These are phyloP conservation scores for Cryptococcus maquisensis DNA, from an alignment of 1,284 basidiomycete genomes.

Conservation along the genomic window DNA sequence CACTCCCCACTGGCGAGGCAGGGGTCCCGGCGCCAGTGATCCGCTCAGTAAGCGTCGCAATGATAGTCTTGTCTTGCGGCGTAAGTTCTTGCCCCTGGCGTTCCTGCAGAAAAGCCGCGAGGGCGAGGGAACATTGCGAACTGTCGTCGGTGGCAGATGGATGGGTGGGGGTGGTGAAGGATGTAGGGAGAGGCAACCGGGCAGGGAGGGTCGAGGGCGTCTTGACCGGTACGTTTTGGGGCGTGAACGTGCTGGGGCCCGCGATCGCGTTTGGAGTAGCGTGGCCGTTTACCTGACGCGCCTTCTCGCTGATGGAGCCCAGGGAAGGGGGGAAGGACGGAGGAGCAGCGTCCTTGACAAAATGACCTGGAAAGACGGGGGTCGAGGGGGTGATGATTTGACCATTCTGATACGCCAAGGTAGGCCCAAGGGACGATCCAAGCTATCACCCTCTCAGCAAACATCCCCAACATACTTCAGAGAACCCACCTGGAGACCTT, in stretches of 20 bases:
- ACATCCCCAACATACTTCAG: no score
- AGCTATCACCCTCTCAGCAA: neutral
- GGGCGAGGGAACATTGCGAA: slow-evolving; percentile 20
- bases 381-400: neutral
- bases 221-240: neutral
- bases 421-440: neutral
- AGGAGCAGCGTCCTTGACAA: neutral
- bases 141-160: neutral
- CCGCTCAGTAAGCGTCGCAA: slow-evolving; percentile 27
- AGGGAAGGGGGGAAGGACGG: neutral
- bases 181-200: neutral
- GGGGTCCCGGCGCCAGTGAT: neutral
- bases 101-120: slow-evolving; percentile 33
- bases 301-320: neutral
- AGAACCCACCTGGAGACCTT: slow-evolving; percentile 17
- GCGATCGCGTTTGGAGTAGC: neutral
- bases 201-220: neutral
- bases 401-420: neutral
- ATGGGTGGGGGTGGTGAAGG: neutral
- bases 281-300: neutral
- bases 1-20: neutral
- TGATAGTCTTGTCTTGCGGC: slow-evolving; percentile 28
- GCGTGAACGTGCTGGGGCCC: neutral
- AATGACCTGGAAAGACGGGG: neutral
- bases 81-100: slow-evolving; percentile 28